Conservation (phyloP, 2,329 filamentous ascomycete genomes). For the Nannizzia gypsea region DNA sequence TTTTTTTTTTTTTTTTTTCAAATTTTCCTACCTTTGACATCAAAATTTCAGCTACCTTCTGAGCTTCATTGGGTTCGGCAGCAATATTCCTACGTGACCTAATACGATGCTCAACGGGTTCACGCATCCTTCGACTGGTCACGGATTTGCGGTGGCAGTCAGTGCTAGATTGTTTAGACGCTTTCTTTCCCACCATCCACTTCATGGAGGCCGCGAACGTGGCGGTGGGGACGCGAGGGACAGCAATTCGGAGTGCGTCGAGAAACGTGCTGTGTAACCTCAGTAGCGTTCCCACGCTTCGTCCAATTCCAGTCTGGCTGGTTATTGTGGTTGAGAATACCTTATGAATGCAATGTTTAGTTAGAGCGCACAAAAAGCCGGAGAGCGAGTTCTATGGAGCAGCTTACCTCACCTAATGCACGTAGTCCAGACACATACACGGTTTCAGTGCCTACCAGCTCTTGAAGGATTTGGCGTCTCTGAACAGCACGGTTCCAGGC, state of each 20-base stretch:
- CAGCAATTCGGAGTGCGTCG: conserved; percentile 55
- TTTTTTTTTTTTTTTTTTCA: too few species aligned
- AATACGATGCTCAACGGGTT: conserved; percentile 19
- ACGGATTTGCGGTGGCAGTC: conserved; percentile 23
- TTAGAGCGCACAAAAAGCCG: not conserved
- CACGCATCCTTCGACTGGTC: conserved; percentile 19
- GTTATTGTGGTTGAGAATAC: conserved; percentile 65
- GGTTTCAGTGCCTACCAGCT: conserved; percentile 76
- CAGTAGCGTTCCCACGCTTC: conserved; percentile 67
- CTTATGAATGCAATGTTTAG: conserved; percentile 29
- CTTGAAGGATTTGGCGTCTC: conserved; percentile 68
- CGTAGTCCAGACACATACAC: conserved; percentile 79
- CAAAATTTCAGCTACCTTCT: conserved; percentile 44
- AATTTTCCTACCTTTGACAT: conserved; percentile 17
- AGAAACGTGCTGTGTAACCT: conserved; percentile 75
- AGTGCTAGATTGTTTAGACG: conserved; percentile 39
- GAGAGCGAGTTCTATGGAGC: not conserved
- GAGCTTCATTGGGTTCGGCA: conserved; percentile 43
- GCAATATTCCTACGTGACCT: conserved; percentile 31
- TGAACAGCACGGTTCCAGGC: conserved; percentile 62
- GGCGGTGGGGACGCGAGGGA: conserved; percentile 37
- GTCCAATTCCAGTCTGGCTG: conserved; percentile 61
- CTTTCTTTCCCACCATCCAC: conserved; percentile 22
- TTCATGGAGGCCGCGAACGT: conserved; percentile 14
- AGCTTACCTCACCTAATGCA: conserved; percentile 66